Base-by-base conservation (phyloP, 1,284 basidiomycete species). In the Peniophora sp. region DNA sequence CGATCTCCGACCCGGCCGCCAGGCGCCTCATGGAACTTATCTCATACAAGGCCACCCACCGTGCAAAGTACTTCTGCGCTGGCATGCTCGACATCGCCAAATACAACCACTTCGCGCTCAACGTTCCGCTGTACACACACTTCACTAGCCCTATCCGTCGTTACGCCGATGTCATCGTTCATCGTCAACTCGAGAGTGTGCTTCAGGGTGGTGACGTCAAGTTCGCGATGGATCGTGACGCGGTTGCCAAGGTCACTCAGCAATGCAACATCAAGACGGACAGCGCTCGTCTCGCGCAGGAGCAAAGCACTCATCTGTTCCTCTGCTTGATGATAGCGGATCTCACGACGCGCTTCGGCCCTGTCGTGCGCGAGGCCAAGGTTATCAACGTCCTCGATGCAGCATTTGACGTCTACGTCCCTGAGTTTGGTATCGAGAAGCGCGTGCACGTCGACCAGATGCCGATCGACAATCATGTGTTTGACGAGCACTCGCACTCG, bases 31-130 rank as follows among this genome's bases (percentile, higher is more conserved):
- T 97, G 18, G 83, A 94, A 64, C 65, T 96, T 18, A 74, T 97
- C 41, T 83, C 86, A 27, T 86, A 83, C 64, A 97, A 97, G 68
- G 84, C 92, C 17, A 97, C 96, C 60, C 86, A 88, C 54, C 82
- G 85, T 49, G 92, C 97, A 56, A 95, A 95, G 66, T 98, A 99
- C 71, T 99, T 97, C 83, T 99, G 96, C 65, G 84, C 95, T 23
- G 97, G 97, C 57, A 97, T 98, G 92, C 78, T 99, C 59, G 97
- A 99, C 69, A 99, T 99, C 63, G 92, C 94, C 43, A 98, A 99
- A 72, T 99, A 98, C 66, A 72, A 81, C 34, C 97, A 99, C 70
- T 98, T 92, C 66, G 86, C 94, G 1, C 75, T 99, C 59, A 96
- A 87, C 60, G 75, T 84, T 6, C 94, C 97, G 8, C 74, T 99